These are phyloP conservation scores for Monosporozyma siamensis DNA, from an alignment of 805 yeast species.

Conservation along the genomic window DNA sequence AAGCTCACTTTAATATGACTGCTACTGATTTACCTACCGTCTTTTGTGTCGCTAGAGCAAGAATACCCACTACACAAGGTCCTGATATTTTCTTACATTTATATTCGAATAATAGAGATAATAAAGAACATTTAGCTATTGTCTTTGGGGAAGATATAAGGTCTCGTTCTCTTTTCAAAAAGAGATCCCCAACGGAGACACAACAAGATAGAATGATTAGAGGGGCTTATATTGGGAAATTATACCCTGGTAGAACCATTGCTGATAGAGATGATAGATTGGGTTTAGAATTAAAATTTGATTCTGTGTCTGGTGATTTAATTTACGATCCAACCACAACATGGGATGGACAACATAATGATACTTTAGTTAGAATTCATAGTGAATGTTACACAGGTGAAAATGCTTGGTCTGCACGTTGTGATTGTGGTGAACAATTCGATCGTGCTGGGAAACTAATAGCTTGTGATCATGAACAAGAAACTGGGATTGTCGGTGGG, in stretches of 20 bases:
- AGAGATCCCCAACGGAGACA: constrained; percentile 52
- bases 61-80: constrained; percentile 93
- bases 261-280: constrained; percentile 54
- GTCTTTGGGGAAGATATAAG: constrained; percentile 91
- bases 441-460: constrained; percentile 94
- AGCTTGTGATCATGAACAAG: constrained; percentile 31
- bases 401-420: constrained; percentile 97
- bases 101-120: constrained; percentile 76
- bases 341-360: constrained; percentile 25
- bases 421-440: constrained; percentile 99
- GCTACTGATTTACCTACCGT: constrained; percentile 52
- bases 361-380: constrained; percentile 76
- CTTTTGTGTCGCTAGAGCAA: constrained; percentile 82
- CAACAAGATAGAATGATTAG: constrained; percentile 96
- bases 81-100: constrained; percentile 89
- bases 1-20: constrained; percentile 5
- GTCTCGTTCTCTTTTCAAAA: constrained; percentile 59
- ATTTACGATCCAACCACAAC: constrained; percentile 14
- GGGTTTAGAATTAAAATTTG: constrained; percentile 35
- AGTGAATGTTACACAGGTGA: constrained; percentile 98
- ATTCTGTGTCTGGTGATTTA: constrained; percentile 31
- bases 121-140: constrained; percentile 92
- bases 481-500: constrained; percentile 37
- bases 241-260: constrained; percentile 72
- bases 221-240: constrained; percentile 89